Evolutionary conservation across 2,329 filamentous ascomycete species (phyloP).

Genomic region (Moelleriella libera): DNA sequence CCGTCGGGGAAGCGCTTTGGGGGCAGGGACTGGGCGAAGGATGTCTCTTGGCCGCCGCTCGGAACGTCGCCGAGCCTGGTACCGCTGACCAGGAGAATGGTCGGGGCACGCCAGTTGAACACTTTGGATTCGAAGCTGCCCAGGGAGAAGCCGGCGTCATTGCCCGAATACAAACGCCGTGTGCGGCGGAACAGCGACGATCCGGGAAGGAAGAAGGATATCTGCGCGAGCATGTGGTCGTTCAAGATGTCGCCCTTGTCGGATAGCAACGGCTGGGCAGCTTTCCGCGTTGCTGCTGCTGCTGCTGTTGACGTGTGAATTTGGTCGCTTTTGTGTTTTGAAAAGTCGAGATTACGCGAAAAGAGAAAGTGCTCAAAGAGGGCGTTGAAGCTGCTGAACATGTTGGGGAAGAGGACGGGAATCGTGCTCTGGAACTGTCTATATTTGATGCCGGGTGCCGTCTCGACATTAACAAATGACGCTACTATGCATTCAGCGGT

Average conservation of each 20-base stretch:
- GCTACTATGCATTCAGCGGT: constrained; percentile 52
- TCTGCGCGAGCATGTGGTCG: constrained; percentile 49
- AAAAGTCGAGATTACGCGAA: constrained; percentile 55
- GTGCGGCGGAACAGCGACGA: constrained; percentile 50
- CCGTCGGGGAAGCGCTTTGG: constrained; percentile 44
- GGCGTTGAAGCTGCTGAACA: constrained; percentile 53
- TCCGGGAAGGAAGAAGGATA: constrained; percentile 60
- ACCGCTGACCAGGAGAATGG: constrained; percentile 56
- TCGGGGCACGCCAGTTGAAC: constrained; percentile 65
- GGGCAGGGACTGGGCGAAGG: constrained; percentile 48
- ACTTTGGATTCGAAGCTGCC: constrained; percentile 62
- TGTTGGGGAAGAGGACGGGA: constrained; percentile 44
- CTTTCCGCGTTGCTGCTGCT: constrained; percentile 6
- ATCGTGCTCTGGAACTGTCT: constrained; percentile 46
- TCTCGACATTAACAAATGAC: constrained; percentile 51
- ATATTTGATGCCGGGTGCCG: constrained; percentile 47
- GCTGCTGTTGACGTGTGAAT: neutral
- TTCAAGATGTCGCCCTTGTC: constrained; percentile 47
- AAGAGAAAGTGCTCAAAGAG: constrained; percentile 67
- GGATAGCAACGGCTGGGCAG: constrained; percentile 33
- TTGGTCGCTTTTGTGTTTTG: constrained; percentile 27
- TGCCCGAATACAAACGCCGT: constrained; percentile 55
- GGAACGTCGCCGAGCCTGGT: constrained; percentile 38
- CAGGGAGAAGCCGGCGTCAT: constrained; percentile 61
- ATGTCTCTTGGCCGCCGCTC: constrained; percentile 34